Evolutionary conservation across 371 early-diverging fungal species (phyloP).

Genomic region (Saksenaea vasiformis): DNA sequence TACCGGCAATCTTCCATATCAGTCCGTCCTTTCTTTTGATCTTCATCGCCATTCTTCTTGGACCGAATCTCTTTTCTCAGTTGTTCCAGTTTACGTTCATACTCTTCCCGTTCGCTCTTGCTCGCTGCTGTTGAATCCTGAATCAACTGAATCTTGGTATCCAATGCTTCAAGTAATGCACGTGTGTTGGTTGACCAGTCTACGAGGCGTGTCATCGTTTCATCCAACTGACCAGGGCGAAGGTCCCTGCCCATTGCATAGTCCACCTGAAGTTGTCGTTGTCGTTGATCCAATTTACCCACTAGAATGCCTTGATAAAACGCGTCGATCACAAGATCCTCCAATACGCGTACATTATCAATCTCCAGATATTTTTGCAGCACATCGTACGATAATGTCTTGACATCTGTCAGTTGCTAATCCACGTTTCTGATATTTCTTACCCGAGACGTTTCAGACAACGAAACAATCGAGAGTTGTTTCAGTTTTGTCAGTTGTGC

Average conservation of each 20-base stretch:
- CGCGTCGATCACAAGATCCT: slow-evolving; percentile 85
- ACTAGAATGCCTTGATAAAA: slow-evolving; percentile 77
- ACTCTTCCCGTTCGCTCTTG: slow-evolving; percentile 53
- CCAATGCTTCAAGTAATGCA: slow-evolving; percentile 66
- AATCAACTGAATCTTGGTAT: slow-evolving; percentile 63
- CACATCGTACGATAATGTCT: slow-evolving; percentile 67
- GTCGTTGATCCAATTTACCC: slow-evolving; percentile 83
- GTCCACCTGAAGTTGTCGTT: slow-evolving; percentile 74
- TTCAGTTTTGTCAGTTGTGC: slow-evolving; percentile 71
- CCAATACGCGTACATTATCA: slow-evolving; percentile 75
- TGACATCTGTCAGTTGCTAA: slow-evolving; percentile 1
- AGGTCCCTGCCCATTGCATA: slow-evolving; percentile 84
- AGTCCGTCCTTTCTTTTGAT: slow-evolving; percentile 14
- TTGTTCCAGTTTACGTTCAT: slow-evolving; percentile 48
- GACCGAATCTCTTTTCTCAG: slow-evolving; percentile 40
- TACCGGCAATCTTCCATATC: slow-evolving; percentile 12
- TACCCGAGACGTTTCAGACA: slow-evolving; percentile 69
- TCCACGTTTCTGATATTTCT: slow-evolving; percentile 10
- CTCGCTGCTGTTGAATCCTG: slow-evolving; percentile 56
- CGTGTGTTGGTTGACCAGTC: slow-evolving; percentile 63
- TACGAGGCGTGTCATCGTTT: slow-evolving; percentile 55
- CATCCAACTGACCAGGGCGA: slow-evolving; percentile 61
- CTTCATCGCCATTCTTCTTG: slow-evolving; percentile 15
- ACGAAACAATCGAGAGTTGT: slow-evolving; percentile 75
- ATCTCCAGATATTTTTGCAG: slow-evolving; percentile 71